A percentile compares a stretch with the other conserved stretches of the same genome.
Evolutionary conservation across 192 early-diverging fungal species (phyloP).

Genomic region (Entomortierella beljakovae): DNA sequence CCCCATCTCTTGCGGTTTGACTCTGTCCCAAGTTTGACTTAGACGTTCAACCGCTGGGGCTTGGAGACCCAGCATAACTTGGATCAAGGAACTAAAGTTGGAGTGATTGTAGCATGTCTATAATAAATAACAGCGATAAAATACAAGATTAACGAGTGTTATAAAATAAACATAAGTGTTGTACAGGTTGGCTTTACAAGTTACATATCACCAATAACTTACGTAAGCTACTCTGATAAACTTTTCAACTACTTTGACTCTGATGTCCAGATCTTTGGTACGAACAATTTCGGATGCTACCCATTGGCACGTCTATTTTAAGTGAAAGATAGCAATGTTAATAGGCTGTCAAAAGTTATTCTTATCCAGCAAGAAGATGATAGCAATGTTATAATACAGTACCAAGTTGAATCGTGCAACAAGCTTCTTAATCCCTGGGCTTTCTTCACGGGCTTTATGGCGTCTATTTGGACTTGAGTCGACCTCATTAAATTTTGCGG

Average conservation of each 20-base stretch:
- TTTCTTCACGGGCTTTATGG: background rate
- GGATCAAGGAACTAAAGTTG: slow-evolving; percentile 70
- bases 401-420: slow-evolving; percentile 49
- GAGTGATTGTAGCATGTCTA: slow-evolving; percentile 69
- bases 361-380: background rate
- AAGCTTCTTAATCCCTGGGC: slow-evolving; percentile 18
- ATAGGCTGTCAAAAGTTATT: background rate
- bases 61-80: slow-evolving; percentile 70
- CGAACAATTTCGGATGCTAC: slow-evolving; percentile 66
- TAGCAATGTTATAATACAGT: background rate
- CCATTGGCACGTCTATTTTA: slow-evolving; percentile 63
- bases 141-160: background rate
- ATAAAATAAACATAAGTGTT: background rate
- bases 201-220: background rate
- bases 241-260: slow-evolving; percentile 70
- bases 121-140: background rate
- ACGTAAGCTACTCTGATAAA: slow-evolving; percentile 72
- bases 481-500: background rate
- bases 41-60: slow-evolving; percentile 62
- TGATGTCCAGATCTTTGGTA: slow-evolving; percentile 50
- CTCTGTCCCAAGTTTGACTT: slow-evolving; percentile 65
- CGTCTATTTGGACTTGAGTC: background rate
- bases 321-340: background rate
- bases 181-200: too few species aligned
- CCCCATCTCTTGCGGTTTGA: slow-evolving; percentile 55